A percentile compares a stretch with the other conserved stretches of the same genome.
These are phyloP conservation scores for Cordyceps tenuipes DNA, from an alignment of 2,329 filamentous ascomycete species.

Conservation along the genomic window DNA sequence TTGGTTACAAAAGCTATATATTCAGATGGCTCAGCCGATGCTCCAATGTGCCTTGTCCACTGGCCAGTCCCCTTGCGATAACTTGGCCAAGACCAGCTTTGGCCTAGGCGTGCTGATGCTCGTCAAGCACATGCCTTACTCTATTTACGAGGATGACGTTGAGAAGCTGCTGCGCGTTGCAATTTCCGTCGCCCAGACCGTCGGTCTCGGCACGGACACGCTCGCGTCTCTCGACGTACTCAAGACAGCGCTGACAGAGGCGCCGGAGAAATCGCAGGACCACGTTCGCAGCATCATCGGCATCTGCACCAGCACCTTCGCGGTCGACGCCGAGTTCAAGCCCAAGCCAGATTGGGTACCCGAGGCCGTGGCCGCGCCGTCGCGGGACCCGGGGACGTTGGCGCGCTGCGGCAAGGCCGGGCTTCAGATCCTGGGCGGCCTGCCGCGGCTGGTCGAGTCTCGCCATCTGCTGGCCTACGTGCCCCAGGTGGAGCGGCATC, in stretches of 20 bases:
- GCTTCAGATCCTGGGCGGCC: slow-evolving; percentile 37
- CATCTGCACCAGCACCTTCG: slow-evolving; percentile 33
- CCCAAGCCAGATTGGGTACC: slow-evolving; percentile 25
- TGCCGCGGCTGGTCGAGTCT: slow-evolving; percentile 42
- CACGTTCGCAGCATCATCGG: slow-evolving; percentile 42
- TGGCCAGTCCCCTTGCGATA: slow-evolving; percentile 16
- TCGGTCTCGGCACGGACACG: slow-evolving; percentile 34
- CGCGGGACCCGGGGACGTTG: slow-evolving; percentile 17
- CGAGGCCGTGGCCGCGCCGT: slow-evolving; percentile 15
- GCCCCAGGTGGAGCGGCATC: slow-evolving; percentile 35
- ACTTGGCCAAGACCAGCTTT: slow-evolving; percentile 30
- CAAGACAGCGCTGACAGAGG: slow-evolving; percentile 36
- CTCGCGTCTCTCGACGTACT: slow-evolving; percentile 41
- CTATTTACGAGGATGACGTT: slow-evolving; percentile 44
- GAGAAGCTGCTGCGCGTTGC: slow-evolving; percentile 39
- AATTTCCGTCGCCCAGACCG: slow-evolving; percentile 37
- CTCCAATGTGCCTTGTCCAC: slow-evolving; percentile 29
- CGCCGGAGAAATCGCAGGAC: slow-evolving; percentile 36
- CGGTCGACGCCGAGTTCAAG: slow-evolving; percentile 20
- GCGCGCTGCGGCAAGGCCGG: slow-evolving; percentile 37
- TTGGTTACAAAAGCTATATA: slow-evolving; percentile 42
- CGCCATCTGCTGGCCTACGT: slow-evolving; percentile 36
- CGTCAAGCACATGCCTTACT: slow-evolving; percentile 40
- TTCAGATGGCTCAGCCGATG: slow-evolving; percentile 37
- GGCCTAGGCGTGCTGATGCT: slow-evolving; percentile 41